A percentile compares a stretch with the other conserved stretches of the same genome.
Conservation (phyloP, 1,284 basidiomycete genomes). For the Ceratobasidium sp. region DNA sequence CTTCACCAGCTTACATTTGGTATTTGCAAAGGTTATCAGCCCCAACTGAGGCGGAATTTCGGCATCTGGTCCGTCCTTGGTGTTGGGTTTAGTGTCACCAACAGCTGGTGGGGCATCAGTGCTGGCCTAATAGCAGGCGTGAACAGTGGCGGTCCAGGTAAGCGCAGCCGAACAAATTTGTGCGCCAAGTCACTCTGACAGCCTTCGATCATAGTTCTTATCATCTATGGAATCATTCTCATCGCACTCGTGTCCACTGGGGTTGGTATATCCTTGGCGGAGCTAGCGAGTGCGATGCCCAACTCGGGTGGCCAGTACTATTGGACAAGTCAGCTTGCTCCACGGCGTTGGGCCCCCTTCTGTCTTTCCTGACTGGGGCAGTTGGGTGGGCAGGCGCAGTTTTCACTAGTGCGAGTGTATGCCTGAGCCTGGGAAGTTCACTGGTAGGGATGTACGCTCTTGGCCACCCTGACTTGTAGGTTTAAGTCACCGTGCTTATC, state of each 20-base stretch:
- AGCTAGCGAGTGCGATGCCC: conserved; percentile 39
- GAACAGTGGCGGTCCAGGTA: conserved; percentile 24
- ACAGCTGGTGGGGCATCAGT: conserved; percentile 29
- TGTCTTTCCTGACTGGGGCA: conserved; percentile 22
- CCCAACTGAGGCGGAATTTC: conserved; percentile 20
- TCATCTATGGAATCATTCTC: conserved; percentile 33
- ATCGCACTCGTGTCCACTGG: conserved; percentile 18
- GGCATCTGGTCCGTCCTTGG: conserved; percentile 32
- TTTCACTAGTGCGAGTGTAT: conserved; percentile 30
- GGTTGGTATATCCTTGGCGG: conserved; percentile 29
- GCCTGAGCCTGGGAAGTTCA: conserved; percentile 24
- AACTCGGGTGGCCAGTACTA: conserved; percentile 40
- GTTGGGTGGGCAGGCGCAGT: conserved; percentile 11
- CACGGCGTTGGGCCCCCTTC: conserved; percentile 19
- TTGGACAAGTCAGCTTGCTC: conserved; percentile 30
- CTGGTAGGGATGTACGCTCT: conserved; percentile 27
- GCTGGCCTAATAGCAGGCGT: conserved; percentile 4
- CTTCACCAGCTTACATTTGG: not conserved
- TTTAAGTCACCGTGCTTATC: not conserved
- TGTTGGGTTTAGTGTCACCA: conserved; percentile 16
- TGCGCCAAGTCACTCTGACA: not conserved
- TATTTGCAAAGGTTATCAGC: conserved; percentile 10
- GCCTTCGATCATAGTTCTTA: not conserved
- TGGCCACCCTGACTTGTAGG: conserved; percentile 35
- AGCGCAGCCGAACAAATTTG: not conserved